Conservation (phyloP, 2,329 filamentous ascomycete genomes). For the Paecilomyces sp. region DNA sequence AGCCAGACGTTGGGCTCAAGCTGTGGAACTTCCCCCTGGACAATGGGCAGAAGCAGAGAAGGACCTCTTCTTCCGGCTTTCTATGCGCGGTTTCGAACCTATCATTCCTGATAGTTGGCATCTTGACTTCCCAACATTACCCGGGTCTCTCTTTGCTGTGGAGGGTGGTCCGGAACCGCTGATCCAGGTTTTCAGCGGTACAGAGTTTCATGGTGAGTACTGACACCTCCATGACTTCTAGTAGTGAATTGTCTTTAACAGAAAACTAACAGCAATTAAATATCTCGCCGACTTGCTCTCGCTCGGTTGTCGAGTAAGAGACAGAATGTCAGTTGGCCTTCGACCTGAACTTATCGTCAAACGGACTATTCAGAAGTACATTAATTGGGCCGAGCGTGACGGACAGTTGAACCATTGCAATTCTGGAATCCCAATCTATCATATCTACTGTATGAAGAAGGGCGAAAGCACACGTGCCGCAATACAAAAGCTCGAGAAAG, state of each 20-base stretch:
- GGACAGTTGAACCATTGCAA: constrained; percentile 31
- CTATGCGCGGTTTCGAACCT: constrained; percentile 50
- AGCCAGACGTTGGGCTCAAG: constrained; percentile 27
- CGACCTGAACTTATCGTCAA: constrained; percentile 30
- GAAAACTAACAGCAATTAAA: constrained; percentile 35
- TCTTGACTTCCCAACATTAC: constrained; percentile 48
- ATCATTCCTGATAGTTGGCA: constrained; percentile 47
- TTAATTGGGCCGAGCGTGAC: constrained; percentile 49
- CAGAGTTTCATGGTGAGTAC: constrained; percentile 40
- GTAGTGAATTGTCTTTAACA: not conserved
- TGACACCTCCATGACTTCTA: not conserved
- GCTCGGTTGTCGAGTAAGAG: constrained; percentile 46
- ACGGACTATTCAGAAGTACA: constrained; percentile 40
- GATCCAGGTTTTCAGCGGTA: constrained; percentile 35
- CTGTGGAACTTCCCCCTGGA: constrained; percentile 31
- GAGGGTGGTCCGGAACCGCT: constrained; percentile 34
- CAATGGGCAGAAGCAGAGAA: constrained; percentile 48
- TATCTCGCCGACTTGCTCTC: constrained; percentile 45
- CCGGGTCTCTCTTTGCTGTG: constrained; percentile 44
- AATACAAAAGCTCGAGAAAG: constrained; percentile 35
- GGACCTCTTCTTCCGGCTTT: constrained; percentile 46
- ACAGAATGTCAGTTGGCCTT: constrained; percentile 36
- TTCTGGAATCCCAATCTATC: constrained; percentile 38
- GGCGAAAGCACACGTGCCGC: constrained; percentile 33
- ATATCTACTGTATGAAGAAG: constrained; percentile 34